Evolutionary conservation across 2,329 filamentous ascomycete species (phyloP).

Genomic region (Cladosporium sp.): DNA sequence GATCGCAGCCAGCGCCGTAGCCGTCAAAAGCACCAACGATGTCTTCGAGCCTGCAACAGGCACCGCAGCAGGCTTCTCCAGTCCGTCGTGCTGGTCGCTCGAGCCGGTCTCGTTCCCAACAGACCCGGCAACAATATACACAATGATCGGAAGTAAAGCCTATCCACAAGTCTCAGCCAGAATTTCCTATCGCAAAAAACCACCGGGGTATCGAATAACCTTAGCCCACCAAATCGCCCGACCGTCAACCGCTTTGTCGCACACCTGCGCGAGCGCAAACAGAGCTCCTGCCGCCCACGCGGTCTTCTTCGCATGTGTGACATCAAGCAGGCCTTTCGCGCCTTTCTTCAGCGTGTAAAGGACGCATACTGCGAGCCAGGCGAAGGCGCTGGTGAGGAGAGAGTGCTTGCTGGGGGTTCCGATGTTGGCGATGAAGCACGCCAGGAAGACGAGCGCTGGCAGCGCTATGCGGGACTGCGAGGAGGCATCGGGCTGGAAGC

Average conservation of each 20-base stretch:
- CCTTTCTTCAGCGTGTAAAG: conserved; percentile 32
- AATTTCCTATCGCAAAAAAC: conserved; percentile 12
- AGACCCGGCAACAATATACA: conserved; percentile 16
- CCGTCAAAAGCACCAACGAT: conserved; percentile 31
- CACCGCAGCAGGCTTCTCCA: conserved; percentile 5
- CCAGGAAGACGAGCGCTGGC: conserved; percentile 33
- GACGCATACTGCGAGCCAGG: conserved; percentile 40
- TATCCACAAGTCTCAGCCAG: conserved; percentile 24
- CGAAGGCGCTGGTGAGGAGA: conserved; percentile 39
- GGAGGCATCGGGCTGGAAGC: conserved; percentile 20
- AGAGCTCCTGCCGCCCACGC: conserved; percentile 40
- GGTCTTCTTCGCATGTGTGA: conserved; percentile 24
- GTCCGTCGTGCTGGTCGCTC: conserved; percentile 15
- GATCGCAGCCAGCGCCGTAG: conserved; percentile 35
- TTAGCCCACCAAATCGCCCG: conserved; percentile 44
- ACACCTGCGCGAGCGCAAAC: conserved; percentile 39
- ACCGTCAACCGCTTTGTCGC: conserved; percentile 42
- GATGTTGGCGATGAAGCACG: conserved; percentile 32
- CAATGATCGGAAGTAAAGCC: conserved; percentile 26
- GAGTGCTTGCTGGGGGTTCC: conserved; percentile 36
- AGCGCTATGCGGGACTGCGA: conserved; percentile 13
- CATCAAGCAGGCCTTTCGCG: conserved; percentile 17
- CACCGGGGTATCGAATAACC: conserved; percentile 28
- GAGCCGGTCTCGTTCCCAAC: conserved; percentile 12
- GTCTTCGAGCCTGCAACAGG: conserved; percentile 23